These are phyloP conservation scores for Irpex sp. DNA, from an alignment of 1,284 basidiomycete species.

Conservation along the genomic window DNA sequence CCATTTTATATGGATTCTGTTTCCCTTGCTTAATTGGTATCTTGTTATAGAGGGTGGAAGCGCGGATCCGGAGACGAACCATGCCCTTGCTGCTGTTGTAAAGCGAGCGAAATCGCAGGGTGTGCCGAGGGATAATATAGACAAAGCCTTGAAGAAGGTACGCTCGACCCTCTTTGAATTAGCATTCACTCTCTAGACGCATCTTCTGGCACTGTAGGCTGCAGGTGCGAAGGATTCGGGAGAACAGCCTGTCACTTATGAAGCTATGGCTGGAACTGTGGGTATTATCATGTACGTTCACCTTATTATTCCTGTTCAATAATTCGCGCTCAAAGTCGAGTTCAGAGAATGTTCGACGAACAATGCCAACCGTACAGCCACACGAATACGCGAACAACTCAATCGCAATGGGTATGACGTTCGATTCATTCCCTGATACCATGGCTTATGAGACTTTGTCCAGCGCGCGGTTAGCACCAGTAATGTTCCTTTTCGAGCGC, in stretches of 20 bases:
- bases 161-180: background rate
- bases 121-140: slow-evolving; percentile 76
- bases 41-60: slow-evolving; percentile 52
- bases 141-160: slow-evolving; percentile 65
- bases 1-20: background rate
- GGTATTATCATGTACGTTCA: slow-evolving; percentile 71
- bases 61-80: slow-evolving; percentile 59
- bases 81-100: slow-evolving; percentile 54
- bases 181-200: background rate
- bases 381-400: slow-evolving; percentile 58
- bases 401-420: slow-evolving; percentile 49
- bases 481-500: slow-evolving; percentile 73
- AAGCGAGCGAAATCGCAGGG: slow-evolving; percentile 59
- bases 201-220: slow-evolving; percentile 32
- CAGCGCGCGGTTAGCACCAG: slow-evolving; percentile 68
- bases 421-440: background rate
- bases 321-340: slow-evolving; percentile 12
- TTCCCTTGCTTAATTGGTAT: background rate
- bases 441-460: background rate
- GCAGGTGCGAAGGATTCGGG: slow-evolving; percentile 44
- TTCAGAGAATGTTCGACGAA: slow-evolving; percentile 73
- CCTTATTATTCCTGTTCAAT: background rate
- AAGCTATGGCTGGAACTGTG: slow-evolving; percentile 67
- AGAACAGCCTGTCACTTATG: slow-evolving; percentile 56
- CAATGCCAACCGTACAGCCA: slow-evolving; percentile 67